Conservation (phyloP, 208 protist genomes). For the Leishmania braziliensis region DNA sequence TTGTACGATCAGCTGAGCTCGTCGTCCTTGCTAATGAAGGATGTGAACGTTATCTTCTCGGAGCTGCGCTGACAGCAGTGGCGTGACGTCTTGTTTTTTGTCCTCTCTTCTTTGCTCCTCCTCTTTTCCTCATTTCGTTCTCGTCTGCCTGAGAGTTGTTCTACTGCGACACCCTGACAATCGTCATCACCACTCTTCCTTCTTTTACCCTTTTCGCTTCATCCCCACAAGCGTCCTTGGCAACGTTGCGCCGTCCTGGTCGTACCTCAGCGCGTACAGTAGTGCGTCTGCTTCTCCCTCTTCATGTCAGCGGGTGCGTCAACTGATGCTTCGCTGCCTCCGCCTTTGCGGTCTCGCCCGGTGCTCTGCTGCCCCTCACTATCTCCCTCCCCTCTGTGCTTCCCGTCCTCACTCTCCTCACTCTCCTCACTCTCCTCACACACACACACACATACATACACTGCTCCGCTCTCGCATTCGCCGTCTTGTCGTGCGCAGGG, state of each 20-base stretch:
- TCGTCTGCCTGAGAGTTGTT: background rate
- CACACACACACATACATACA: constrained; percentile 13
- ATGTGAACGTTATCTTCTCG: constrained; percentile 80
- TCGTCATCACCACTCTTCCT: background rate
- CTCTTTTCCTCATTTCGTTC: background rate
- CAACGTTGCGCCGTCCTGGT: background rate
- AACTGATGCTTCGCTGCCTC: background rate
- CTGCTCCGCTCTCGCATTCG: constrained; percentile 6
- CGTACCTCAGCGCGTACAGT: background rate
- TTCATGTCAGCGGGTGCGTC: background rate
- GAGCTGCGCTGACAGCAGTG: constrained; percentile 41
- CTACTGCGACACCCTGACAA: background rate
- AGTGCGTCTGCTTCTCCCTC: constrained; percentile 2
- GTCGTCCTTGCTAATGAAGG: constrained; percentile 84
- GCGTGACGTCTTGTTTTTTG: background rate
- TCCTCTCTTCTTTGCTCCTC: background rate
- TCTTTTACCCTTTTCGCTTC: background rate
- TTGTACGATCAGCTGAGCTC: constrained; percentile 86
- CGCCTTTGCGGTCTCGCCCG: background rate
- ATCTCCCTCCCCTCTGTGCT: background rate
- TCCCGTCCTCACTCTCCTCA: background rate
- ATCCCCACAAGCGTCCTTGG: background rate
- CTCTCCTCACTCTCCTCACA: background rate
- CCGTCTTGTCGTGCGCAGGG: constrained; percentile 17
- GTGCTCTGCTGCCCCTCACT: background rate